Evolutionary conservation across 805 yeast species (phyloP), one percentile per base, ranked within the genome.

Genomic region (Blastobotrys parvus): DNA sequence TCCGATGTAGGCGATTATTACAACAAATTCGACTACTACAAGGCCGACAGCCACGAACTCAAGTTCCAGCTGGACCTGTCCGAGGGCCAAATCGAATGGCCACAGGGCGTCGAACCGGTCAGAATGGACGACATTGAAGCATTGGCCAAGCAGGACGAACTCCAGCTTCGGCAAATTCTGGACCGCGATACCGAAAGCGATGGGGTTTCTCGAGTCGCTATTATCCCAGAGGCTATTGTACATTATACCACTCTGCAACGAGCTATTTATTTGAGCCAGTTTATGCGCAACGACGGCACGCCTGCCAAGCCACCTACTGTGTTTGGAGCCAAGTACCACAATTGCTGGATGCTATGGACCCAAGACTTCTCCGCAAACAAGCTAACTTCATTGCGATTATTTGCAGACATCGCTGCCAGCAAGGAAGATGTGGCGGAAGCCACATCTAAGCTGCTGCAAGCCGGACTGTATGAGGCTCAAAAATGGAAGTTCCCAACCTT

Each of bases 1-100:
- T 80, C 90, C 48, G 92, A 80, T 39, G 76, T 83, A 17, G 90
- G 83, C 13, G 71, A 69, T 25, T 84, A 72, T 51, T 87, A 87
- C 59, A 63, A 68, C 30, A 64, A 68, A 48, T 75, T 80, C 49
- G 94, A 89, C 4, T 63, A 52, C 50, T 38, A 48, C 29, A 30
- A 35, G 21, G 46, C 52, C 20, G 48, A 46, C 11, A 33, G 36
- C n/a, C 16, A 21, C 3, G 56, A 55, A 43, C 29, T 47, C 27
- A 42, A 39, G 20, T 16, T 48, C 21, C 21, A 37, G 5, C 30
- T 45, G 18, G 35, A 18, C 33, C 18, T 36, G n/a, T 22, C 27
- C 19, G 33, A 6, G 11, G 17, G 25, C 20, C 17, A 15, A 6
- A 41, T 23, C 13, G 21, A 32, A 18, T 38, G 44, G 44, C 46